Evolutionary conservation across 805 yeast species (phyloP), one percentile per base, ranked within the genome.

Genomic region (Starmerella stigmatis): DNA sequence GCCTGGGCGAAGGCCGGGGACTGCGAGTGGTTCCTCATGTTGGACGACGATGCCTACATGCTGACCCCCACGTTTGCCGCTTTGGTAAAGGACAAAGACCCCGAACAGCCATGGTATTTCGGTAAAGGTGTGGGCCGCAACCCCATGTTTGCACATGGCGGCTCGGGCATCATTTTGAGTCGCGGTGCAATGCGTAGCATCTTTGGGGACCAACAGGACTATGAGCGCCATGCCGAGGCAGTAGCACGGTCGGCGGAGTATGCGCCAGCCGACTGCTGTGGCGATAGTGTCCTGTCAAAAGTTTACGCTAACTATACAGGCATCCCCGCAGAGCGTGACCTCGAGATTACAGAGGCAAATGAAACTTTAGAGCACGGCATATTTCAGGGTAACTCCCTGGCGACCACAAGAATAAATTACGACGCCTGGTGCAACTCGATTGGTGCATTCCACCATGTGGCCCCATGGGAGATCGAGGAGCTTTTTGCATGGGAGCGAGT

Each of bases 131-230:
- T 37, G 10, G 48, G 30, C 50, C 44, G 6, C 16, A 52, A 44
- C 34, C 45, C 47, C 21, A 32, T 46, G 27, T 65, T 64, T 49
- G 68, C 66, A 12, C 67, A 65, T 45, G 69, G 69, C n/a, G 69
- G 68, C 6, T 52, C 63, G 1, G 69, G 67, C 8, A 60, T 64
- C 4, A 57, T 62, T 2, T 43, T 64, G 16, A 61, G 66, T 8
- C 52, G 55, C 2, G 62, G 58, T 3, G 60, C 66, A 5, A 51
- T 64, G 55, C 49, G 53, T 15, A 37, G 36, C 16, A 51, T 60
- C 19, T 54, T 62, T 35, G 61, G 56, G 40, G 50, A 23, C 22
- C 45, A 32, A 26, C 44, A 35, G 28, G 45, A 22, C 44, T 41
- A 22, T n/a, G 16, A 34, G n/a, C 21, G 29, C 10, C 40, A 36